These are phyloP conservation scores for Drechslerella coelobrocha DNA, from an alignment of 2,329 filamentous ascomycete species.

Conservation along the genomic window DNA sequence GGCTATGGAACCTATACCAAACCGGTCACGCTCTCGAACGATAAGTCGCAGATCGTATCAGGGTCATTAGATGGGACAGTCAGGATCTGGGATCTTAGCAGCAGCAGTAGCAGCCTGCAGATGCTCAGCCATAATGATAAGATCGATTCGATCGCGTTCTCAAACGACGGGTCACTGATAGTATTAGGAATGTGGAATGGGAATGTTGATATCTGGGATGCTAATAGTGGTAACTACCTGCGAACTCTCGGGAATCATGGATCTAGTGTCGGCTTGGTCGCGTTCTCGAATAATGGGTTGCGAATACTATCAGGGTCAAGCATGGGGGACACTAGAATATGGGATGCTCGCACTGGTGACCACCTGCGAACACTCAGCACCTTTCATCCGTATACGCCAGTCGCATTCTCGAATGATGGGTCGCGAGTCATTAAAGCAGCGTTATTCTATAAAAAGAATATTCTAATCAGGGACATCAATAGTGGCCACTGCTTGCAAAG, in stretches of 20 bases:
- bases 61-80: neutral
- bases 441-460: too few species aligned
- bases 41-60: constrained; percentile 1
- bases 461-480: neutral
- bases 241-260: neutral
- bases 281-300: neutral
- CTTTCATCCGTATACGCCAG: neutral
- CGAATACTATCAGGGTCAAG: constrained; percentile 27
- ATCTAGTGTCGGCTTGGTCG: neutral
- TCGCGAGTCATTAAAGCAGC: neutral
- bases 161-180: neutral
- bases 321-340: constrained; percentile 25
- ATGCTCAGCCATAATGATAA: neutral
- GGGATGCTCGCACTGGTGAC: constrained; percentile 14
- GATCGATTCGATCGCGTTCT: neutral
- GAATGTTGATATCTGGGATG: constrained; percentile 1
- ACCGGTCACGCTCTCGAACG: neutral
- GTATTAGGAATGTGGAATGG: neutral
- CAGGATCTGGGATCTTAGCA: neutral
- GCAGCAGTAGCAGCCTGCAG: neutral
- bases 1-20: neutral
- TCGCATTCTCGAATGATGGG: constrained; percentile 3
- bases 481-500: neutral
- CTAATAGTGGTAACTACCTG: neutral
- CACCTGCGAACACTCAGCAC: constrained; percentile 2